phyloP scores from a whole-genome alignment of 768 basidiomycete species.

The Suillus hirtellus region DNA sequence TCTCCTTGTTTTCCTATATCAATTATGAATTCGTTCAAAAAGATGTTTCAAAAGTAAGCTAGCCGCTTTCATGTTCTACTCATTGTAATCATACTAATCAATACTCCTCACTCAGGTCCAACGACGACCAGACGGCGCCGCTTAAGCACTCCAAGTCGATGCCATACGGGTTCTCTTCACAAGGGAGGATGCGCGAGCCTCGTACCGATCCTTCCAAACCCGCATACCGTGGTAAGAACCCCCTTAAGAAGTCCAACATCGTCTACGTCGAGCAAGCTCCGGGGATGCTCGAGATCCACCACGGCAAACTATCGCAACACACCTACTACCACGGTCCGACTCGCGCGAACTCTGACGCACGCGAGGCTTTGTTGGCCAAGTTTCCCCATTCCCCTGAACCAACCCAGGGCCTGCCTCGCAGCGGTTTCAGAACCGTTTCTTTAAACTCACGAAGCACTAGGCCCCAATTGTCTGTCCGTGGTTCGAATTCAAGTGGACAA shows the following conservation, averaged over 20 bases:
- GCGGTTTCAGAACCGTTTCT: constrained; percentile 7
- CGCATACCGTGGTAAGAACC: constrained; percentile 15
- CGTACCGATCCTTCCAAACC: constrained; percentile 3
- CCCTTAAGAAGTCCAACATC: constrained; percentile 14
- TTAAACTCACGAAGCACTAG: constrained; percentile 4
- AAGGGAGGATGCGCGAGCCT: constrained; percentile 4
- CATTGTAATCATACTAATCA: not conserved
- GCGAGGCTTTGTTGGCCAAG: constrained; percentile 9
- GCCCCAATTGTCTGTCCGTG: not conserved
- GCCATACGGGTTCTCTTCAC: constrained; percentile 12
- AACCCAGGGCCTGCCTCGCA: constrained; percentile 12
- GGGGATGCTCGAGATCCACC: constrained; percentile 7
- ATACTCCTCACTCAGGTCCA: constrained; percentile 10
- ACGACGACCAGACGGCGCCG: not conserved
- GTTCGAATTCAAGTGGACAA: not conserved
- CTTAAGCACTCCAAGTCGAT: constrained; percentile 18
- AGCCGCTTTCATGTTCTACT: not conserved
- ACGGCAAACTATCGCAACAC: not conserved
- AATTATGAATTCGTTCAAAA: not conserved
- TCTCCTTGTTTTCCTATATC: not conserved
- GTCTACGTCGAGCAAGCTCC: constrained; percentile 13
- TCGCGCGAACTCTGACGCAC: constrained; percentile 1
- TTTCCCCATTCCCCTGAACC: constrained; percentile 14
- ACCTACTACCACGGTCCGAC: not conserved
- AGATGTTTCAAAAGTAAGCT: constrained; percentile 13